These are phyloP conservation scores for Dicorynia guianensis DNA, from an alignment of 306 rosid genomes.

Conservation along the genomic window DNA sequence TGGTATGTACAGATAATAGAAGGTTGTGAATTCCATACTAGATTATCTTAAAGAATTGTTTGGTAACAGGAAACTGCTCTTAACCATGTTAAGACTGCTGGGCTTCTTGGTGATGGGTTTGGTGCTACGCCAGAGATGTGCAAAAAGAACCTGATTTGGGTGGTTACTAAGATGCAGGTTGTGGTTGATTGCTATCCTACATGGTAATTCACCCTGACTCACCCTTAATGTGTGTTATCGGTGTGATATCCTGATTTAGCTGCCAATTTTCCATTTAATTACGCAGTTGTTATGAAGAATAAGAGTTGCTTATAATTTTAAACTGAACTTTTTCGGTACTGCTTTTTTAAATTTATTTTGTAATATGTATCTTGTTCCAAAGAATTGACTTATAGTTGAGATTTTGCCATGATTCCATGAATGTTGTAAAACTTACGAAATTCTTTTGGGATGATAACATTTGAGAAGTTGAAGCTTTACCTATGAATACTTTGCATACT, in stretches of 20 bases:
- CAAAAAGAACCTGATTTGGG: slow-evolving; percentile 95
- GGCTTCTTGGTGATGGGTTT: slow-evolving; percentile 96
- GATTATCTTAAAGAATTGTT: slow-evolving; percentile 19
- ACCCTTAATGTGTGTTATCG: slow-evolving; percentile 7
- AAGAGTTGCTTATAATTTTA: background rate
- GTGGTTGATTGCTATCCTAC: slow-evolving; percentile 89
- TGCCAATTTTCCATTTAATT: slow-evolving; percentile 8
- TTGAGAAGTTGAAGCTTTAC: slow-evolving; percentile 4
- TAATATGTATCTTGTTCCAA: slow-evolving; percentile 17
- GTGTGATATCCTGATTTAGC: background rate
- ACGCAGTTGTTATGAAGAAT: background rate
- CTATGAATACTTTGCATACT: slow-evolving; percentile 18
- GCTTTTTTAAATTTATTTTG: background rate
- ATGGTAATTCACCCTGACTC: slow-evolving; percentile 65
- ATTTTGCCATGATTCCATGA: slow-evolving; percentile 22
- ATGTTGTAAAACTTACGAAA: background rate
- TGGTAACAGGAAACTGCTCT: slow-evolving; percentile 89
- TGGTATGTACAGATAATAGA: background rate
- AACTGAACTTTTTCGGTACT: background rate
- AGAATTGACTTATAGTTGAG: slow-evolving; percentile 8
- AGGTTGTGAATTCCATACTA: background rate
- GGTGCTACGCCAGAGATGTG: slow-evolving; percentile 98
- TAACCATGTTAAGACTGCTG: slow-evolving; percentile 92
- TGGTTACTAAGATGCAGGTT: slow-evolving; percentile 88
- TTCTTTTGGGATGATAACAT: slow-evolving; percentile 12